These are phyloP conservation scores for Stagonosporopsis vannaccii DNA, from an alignment of 2,329 filamentous ascomycete genomes.

Conservation along the genomic window DNA sequence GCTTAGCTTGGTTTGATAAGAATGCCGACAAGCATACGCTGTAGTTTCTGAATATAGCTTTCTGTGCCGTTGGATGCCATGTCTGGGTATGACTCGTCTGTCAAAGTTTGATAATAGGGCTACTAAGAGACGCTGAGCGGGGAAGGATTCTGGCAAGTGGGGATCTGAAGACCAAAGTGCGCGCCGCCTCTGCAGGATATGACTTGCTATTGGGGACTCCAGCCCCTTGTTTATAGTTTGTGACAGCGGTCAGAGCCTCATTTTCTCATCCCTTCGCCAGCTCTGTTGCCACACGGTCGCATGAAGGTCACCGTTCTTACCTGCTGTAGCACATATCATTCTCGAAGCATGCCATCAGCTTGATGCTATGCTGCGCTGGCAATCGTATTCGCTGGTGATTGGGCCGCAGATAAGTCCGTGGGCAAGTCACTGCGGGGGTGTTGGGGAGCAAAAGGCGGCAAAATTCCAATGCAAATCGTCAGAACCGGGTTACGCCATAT, in stretches of 20 bases:
- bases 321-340: constrained; percentile 32
- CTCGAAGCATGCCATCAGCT: constrained; percentile 28
- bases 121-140: constrained; percentile 27
- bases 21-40: constrained; percentile 33
- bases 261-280: constrained; percentile 30
- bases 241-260: constrained; percentile 35
- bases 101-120: constrained; percentile 20
- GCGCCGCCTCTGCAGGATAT: constrained; percentile 32
- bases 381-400: constrained; percentile 36
- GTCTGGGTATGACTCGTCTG: constrained; percentile 23
- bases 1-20: constrained; percentile 19
- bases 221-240: constrained; percentile 43
- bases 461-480: constrained; percentile 33
- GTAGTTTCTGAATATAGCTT: constrained; percentile 43
- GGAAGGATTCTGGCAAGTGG: constrained; percentile 33
- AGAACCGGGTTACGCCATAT: constrained; percentile 37
- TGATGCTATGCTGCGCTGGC: constrained; percentile 44
- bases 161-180: constrained; percentile 31
- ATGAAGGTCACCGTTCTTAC: constrained; percentile 28
- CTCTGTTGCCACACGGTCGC: constrained; percentile 35
- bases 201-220: constrained; percentile 29
- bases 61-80: constrained; percentile 40
- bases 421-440: constrained; percentile 36
- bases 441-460: constrained; percentile 30
- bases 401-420: constrained; percentile 34